Percentiles rank a stretch among this genome's conserved stretches.
phyloP scores from a whole-genome alignment of 2,329 filamentous ascomycete species.

The Alternaria conjuncta region DNA sequence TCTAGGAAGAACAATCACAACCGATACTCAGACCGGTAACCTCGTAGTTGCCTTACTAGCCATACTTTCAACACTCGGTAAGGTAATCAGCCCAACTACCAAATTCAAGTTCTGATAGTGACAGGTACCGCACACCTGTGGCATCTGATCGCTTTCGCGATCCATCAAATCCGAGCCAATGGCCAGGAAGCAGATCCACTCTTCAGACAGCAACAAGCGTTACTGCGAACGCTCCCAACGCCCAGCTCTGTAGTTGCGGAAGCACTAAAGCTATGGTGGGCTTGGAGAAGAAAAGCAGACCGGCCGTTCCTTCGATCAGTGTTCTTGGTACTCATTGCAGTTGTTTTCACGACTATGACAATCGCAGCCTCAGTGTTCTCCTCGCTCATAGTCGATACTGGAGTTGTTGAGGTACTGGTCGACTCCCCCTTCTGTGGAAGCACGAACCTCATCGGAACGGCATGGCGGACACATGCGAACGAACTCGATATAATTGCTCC shows the following conservation, averaged over 20 bases:
- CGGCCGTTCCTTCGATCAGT: conserved; percentile 13
- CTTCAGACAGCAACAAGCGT: conserved; percentile 27
- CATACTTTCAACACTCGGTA: conserved; percentile 15
- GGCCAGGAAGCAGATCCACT: conserved; percentile 15
- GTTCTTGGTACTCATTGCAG: conserved; percentile 4
- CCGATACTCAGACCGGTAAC: conserved; percentile 22
- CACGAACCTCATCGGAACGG: background rate
- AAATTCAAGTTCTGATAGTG: no score
- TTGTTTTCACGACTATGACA: conserved; percentile 13
- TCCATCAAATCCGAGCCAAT: conserved; percentile 22
- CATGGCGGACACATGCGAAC: background rate
- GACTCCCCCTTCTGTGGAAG: background rate
- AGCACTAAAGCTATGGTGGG: conserved; percentile 25
- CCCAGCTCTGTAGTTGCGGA: conserved; percentile 22
- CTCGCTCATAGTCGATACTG: conserved; percentile 21
- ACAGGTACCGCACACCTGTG: conserved; percentile 17
- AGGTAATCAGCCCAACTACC: background rate
- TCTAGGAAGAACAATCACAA: conserved; percentile 28
- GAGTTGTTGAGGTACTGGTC: conserved; percentile 3
- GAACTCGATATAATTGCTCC: background rate
- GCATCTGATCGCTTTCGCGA: conserved; percentile 26
- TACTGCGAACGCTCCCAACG: conserved; percentile 24
- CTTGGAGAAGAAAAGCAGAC: conserved; percentile 18
- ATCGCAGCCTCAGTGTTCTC: conserved; percentile 24
- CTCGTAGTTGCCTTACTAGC: conserved; percentile 28